A percentile compares a stretch with the other conserved stretches of the same genome.
Evolutionary conservation across 139 green algal species (phyloP).

Genomic region (Nannochloris sp.): DNA sequence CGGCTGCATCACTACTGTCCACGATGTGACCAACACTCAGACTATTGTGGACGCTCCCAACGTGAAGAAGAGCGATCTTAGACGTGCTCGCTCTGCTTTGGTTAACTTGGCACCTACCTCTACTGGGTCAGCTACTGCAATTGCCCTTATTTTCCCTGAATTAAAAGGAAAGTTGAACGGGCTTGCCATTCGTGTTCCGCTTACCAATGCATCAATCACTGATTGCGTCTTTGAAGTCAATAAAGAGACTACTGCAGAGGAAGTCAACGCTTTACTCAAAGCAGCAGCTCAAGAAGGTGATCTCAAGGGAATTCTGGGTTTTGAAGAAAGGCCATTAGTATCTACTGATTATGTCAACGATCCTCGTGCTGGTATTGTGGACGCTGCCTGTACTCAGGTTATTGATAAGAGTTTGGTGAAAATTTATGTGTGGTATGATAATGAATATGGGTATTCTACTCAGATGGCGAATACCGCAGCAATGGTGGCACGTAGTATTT

Average conservation of each 20-base stretch:
- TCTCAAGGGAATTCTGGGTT: slow-evolving; percentile 66
- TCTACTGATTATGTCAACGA: slow-evolving; percentile 80
- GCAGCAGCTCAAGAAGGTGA: slow-evolving; percentile 56
- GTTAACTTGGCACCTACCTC: slow-evolving; percentile 79
- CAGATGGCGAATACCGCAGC: slow-evolving; percentile 53
- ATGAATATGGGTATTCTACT: slow-evolving; percentile 73
- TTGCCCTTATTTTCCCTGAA: slow-evolving; percentile 82
- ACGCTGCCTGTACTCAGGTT: slow-evolving; percentile 71
- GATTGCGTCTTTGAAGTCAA: slow-evolving; percentile 67
- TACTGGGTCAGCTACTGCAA: slow-evolving; percentile 76
- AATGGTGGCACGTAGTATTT: too few relatives aligned
- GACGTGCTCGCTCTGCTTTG: slow-evolving; percentile 63
- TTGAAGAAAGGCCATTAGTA: slow-evolving; percentile 64
- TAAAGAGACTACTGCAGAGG: slow-evolving; percentile 49
- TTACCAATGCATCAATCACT: slow-evolving; percentile 79
- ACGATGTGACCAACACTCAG: slow-evolving; percentile 88
- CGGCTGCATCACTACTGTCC: slow-evolving; percentile 83
- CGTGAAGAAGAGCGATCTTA: slow-evolving; percentile 75
- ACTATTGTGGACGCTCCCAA: slow-evolving; percentile 79
- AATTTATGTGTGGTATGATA: slow-evolving; percentile 87
- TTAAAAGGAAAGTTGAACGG: slow-evolving; percentile 89
- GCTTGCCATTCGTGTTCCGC: slow-evolving; percentile 74
- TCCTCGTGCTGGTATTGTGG: slow-evolving; percentile 60
- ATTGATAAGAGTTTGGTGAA: slow-evolving; percentile 74
- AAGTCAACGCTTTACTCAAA: slow-evolving; percentile 76